phyloP scores from a whole-genome alignment of 2,329 filamentous ascomycete species.

The Cladosporium sp. region DNA sequence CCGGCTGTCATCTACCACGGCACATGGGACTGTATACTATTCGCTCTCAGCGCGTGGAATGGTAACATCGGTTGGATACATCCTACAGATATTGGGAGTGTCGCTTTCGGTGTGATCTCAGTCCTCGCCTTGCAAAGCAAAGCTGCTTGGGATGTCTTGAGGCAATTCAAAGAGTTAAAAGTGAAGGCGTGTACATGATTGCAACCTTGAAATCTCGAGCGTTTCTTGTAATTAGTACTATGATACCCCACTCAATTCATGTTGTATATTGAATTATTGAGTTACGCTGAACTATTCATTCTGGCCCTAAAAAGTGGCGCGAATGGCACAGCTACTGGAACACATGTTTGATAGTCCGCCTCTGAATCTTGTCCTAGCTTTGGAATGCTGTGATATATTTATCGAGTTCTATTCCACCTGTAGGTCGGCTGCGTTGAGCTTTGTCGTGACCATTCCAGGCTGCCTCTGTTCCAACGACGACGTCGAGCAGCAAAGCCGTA shows the following conservation, averaged over 20 bases:
- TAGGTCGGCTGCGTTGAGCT: too few relatives aligned
- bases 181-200: neutral
- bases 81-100: neutral
- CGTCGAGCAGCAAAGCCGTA: too few relatives aligned
- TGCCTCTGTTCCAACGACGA: too few relatives aligned
- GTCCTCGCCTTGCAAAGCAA: neutral
- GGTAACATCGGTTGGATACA: constrained; percentile 5
- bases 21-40: neutral
- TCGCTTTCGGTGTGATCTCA: neutral
- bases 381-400: too few relatives aligned
- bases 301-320: too few relatives aligned
- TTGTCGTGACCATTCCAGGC: too few relatives aligned
- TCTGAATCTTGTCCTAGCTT: too few relatives aligned
- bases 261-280: neutral
- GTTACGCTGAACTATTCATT: too few relatives aligned
- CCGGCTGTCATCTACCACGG: neutral
- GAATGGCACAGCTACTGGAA: too few relatives aligned
- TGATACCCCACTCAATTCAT: neutral
- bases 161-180: constrained; percentile 16
- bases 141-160: constrained; percentile 13
- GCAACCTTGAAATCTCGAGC: neutral
- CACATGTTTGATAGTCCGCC: too few relatives aligned
- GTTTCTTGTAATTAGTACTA: too few relatives aligned
- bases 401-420: too few relatives aligned
- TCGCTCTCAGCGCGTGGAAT: constrained; percentile 1